A percentile compares a stretch with the other conserved stretches of the same genome.
Evolutionary conservation across 73 alveolate genomes (phyloP).

Genomic region (Tetrahymena elliotti): DNA sequence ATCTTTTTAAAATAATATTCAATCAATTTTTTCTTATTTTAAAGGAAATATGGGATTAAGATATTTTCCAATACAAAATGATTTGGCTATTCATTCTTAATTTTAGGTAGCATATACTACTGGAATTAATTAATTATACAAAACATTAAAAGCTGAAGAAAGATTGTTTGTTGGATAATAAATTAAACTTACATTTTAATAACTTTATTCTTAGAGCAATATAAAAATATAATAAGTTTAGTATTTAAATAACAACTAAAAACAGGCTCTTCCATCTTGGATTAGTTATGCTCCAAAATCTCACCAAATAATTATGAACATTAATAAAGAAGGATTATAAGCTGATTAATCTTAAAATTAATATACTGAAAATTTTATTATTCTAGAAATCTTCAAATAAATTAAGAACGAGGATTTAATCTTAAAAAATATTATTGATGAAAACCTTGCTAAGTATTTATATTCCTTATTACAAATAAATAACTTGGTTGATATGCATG

Average conservation of each 20-base stretch:
- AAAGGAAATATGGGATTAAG: background rate
- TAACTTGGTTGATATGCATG: background rate
- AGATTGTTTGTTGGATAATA: background rate
- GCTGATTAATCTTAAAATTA: too few relatives aligned
- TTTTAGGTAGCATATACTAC: background rate
- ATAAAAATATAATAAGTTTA: background rate
- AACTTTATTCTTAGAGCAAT: background rate
- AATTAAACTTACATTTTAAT: background rate
- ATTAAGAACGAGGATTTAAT: background rate
- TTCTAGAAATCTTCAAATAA: background rate
- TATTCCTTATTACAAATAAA: background rate
- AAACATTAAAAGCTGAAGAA: background rate
- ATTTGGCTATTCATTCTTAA: background rate
- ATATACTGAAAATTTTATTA: background rate
- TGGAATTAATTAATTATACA: background rate
- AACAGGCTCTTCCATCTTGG: background rate
- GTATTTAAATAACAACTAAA: background rate
- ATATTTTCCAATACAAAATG: background rate
- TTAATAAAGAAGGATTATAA: background rate
- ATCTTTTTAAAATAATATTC: too few relatives aligned
- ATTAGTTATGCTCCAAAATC: too few relatives aligned
- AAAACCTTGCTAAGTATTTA: background rate
- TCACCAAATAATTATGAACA: too few relatives aligned
- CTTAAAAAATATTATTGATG: background rate
- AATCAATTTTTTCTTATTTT: too few relatives aligned